phyloP scores from a whole-genome alignment of 306 rosid genomes.

The Vigna radiata region DNA sequence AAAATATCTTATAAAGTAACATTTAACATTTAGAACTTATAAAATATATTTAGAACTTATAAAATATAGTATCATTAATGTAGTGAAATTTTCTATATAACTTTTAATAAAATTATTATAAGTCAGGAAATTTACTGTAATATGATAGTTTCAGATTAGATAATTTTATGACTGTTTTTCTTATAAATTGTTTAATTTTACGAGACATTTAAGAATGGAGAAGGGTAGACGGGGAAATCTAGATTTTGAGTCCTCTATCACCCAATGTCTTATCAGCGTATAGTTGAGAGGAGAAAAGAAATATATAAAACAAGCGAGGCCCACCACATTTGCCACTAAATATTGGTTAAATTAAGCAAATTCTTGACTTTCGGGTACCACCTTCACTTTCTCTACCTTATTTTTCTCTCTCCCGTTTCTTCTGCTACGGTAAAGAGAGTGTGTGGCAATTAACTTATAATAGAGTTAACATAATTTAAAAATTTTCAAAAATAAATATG shows the following conservation, averaged over 20 bases:
- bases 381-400: background rate
- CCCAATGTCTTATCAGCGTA: background rate
- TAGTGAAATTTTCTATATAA: no score
- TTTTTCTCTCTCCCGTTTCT: background rate
- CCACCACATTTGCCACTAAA: background rate
- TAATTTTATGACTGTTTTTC: no score
- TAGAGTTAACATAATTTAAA: background rate
- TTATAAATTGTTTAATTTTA: no score
- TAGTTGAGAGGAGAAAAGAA: background rate
- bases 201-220: no score
- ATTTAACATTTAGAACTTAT: no score
- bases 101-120: no score
- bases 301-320: background rate
- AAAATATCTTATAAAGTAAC: no score
- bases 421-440: background rate
- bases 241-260: background rate
- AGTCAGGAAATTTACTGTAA: no score
- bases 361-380: background rate
- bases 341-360: background rate
- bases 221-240: background rate
- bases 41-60: no score
- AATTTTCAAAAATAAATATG: background rate
- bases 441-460: background rate
- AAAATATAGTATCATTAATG: no score
- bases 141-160: no score